Percentiles rank a stretch among this genome's conserved stretches.
Evolutionary conservation across 1,284 basidiomycete genomes (phyloP).

Genomic region (Cystobasidiaceae sp.): DNA sequence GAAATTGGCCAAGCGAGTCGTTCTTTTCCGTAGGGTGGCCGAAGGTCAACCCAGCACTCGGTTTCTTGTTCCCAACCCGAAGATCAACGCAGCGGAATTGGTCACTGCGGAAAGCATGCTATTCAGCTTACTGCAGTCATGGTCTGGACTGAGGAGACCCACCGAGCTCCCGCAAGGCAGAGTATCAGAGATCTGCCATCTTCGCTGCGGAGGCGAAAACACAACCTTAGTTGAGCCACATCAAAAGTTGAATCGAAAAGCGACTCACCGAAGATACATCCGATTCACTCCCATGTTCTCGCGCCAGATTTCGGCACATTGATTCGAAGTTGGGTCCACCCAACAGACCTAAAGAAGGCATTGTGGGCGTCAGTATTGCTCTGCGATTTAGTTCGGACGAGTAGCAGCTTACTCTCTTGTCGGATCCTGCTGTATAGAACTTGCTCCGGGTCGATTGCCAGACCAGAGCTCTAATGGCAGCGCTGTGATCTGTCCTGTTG

Average conservation of each 20-base stretch:
- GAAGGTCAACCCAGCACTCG: neutral
- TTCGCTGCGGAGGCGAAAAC: neutral
- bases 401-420: neutral
- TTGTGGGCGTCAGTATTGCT: too few relatives aligned
- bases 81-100: slow-evolving; percentile 23
- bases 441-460: neutral
- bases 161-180: slow-evolving; percentile 7
- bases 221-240: neutral
- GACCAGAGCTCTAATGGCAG: neutral
- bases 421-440: slow-evolving; percentile 2
- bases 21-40: neutral
- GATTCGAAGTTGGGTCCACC: too few relatives aligned
- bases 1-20: neutral
- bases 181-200: slow-evolving; percentile 2
- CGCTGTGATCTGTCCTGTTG: neutral
- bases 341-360: too few relatives aligned
- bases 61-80: neutral
- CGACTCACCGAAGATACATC: neutral
- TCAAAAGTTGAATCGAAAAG: neutral
- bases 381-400: neutral
- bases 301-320: too few relatives aligned
- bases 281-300: too few relatives aligned
- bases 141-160: neutral
- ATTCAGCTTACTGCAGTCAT: neutral
- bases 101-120: neutral